Conservation (phyloP, 2,329 filamentous ascomycete genomes). For the Microascus cirrosus region DNA sequence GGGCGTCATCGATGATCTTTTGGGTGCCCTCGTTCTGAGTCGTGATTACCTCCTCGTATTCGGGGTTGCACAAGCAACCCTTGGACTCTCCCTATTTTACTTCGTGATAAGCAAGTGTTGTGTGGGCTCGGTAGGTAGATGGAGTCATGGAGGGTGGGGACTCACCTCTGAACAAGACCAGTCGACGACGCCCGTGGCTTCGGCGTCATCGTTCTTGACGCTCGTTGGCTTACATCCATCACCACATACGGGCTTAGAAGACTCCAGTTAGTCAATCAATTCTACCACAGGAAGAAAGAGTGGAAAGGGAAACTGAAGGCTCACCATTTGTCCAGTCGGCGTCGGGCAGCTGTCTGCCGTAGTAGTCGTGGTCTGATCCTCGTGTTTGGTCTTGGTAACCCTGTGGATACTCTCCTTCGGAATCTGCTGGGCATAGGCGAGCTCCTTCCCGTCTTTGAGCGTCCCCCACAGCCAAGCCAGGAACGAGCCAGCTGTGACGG, state of each 20-base stretch:
- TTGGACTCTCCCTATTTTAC: too few species aligned
- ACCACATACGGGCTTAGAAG: background rate
- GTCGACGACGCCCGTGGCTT: background rate
- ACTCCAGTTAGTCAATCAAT: background rate
- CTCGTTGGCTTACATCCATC: background rate
- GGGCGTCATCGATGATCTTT: too few species aligned
- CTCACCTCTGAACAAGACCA: background rate
- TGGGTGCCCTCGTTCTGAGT: too few species aligned
- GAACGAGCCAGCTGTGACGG: background rate
- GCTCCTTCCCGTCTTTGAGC: background rate
- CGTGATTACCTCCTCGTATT: too few species aligned
- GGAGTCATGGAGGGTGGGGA: too few species aligned
- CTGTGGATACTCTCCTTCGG: background rate
- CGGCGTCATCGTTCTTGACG: background rate
- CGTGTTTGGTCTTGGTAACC: background rate
- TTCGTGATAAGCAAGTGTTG: too few species aligned
- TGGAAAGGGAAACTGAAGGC: background rate
- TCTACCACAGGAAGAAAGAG: background rate
- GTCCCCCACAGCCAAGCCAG: background rate
- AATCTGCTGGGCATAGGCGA: background rate
- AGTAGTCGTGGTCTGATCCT: background rate
- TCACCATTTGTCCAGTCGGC: background rate
- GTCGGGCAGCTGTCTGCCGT: background rate
- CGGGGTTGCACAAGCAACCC: too few species aligned
- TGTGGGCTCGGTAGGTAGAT: too few species aligned